Base-by-base conservation (phyloP, 345 rosid genomes). In the Moricandia moricandioides region DNA sequence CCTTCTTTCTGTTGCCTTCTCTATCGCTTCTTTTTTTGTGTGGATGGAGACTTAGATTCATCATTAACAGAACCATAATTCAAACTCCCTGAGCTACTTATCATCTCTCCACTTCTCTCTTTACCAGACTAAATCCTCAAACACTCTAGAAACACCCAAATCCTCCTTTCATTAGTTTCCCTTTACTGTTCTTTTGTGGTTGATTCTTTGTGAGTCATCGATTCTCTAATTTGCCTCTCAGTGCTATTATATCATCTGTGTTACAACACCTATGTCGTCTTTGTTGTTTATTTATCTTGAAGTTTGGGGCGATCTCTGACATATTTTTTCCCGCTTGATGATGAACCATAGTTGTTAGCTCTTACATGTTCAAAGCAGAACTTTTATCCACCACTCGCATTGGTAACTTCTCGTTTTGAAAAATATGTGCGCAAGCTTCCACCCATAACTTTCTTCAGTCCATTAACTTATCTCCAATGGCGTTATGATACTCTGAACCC, bases 401-500 rank as follows among this genome's bases (percentile, higher is more conserved):
- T 34, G 39, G 39, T 34, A 29, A 29, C 31, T 29, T 29, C 31
- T 29, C 39, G 39, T 37, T 37, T 37, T 37, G 43, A 37, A 37
- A 11, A 37, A 12, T 12, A 35, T 35, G 39, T 35, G 39, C 39
- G 45, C 13, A 39, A 39, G 45, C 13, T 10, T 39, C 13, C 45
- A 39, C 45, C 45, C 45, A 39, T 9, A 39, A 39, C 45, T 39
- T 39, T 10, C 13, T 39, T 39, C 45, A 39, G 45, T 39, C 45
- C 45, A 39, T 39, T 39, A 39, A 39, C 45, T 39, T 39, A 39
- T 13, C 13, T 9, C 76, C 34, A 57, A n/a, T 0, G 75, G 27
- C 40, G 74, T 84, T 60, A 40, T 52, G 17, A 67, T 67, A 55
- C 65, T 27, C 6, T 64, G 62, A 24, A 65, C 39, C 13, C 65